These are phyloP conservation scores for Tuber borchii DNA, from an alignment of 495 filamentous ascomycete genomes.

Conservation along the genomic window DNA sequence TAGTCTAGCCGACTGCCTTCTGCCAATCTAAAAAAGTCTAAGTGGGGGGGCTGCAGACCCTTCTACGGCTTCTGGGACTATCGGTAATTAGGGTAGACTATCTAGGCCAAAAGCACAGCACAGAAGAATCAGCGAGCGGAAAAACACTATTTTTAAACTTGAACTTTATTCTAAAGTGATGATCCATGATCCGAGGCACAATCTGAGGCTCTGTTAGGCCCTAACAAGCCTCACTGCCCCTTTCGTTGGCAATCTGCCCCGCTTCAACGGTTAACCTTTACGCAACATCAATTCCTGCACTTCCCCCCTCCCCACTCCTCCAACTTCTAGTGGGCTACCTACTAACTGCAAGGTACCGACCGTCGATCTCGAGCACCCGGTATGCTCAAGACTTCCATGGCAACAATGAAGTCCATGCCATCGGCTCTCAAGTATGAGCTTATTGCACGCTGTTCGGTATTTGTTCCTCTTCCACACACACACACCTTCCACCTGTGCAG, in stretches of 20 bases:
- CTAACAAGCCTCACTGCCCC: background rate
- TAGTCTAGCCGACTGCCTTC: too few species aligned
- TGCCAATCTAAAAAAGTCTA: too few species aligned
- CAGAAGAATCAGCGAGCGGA: background rate
- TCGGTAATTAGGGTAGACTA: background rate
- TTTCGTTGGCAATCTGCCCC: background rate
- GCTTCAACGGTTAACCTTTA: constrained; percentile 1
- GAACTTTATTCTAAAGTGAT: constrained; percentile 17
- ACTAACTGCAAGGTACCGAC: background rate
- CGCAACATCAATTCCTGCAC: constrained; percentile 17
- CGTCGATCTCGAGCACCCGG: background rate
- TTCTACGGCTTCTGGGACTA: too few species aligned
- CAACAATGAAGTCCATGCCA: constrained; percentile 51
- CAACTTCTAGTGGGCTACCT: background rate
- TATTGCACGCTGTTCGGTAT: constrained; percentile 74
- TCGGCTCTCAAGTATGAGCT: constrained; percentile 78
- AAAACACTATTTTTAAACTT: background rate
- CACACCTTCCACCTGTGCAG: background rate
- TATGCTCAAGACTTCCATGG: constrained; percentile 44
- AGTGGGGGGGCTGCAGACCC: too few species aligned
- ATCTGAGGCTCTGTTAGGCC: constrained; percentile 1
- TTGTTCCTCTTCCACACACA: background rate
- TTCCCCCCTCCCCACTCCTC: background rate
- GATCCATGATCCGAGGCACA: background rate
- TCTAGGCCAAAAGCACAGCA: background rate